Base-by-base conservation (phyloP, 192 early-diverging fungal species). In the Spizellomyces punctatus region DNA sequence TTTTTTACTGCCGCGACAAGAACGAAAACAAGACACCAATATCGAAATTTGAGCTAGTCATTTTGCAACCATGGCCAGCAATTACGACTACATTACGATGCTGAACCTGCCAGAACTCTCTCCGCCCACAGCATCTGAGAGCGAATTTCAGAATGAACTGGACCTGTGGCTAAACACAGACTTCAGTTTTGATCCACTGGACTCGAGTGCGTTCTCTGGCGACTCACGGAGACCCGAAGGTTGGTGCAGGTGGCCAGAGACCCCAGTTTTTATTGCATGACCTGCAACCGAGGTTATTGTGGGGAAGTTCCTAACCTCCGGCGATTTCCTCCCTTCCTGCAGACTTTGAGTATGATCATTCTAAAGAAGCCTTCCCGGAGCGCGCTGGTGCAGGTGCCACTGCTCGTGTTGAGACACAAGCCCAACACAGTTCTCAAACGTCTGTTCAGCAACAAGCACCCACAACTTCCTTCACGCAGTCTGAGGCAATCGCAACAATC, bases 101-200 rank as follows among this genome's bases (percentile, higher is more conserved):
- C 66, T 75, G 46, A 75, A 75, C 73, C 17, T 75, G 66, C 56
- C 60, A n/a, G 66, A 68, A 5, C 58, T 64, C 21, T 62, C 66
- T 14, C 65, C 65, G 44, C 71, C 56, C 16, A 7, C 57, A 4
- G 17, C 58, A 8, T 16, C 66, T 6, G 73, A 42, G 8, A 36
- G 19, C 41, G 66, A 68, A 21, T 50, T 62, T 22, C 36, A 60
- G 10, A 54, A 48, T 45, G 73, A 75, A 42, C 54, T 75, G 21
- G 73, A 75, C 46, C 60, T 75, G 5, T 75, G 73, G 73, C 48
- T 69, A 50, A 75, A 67, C 59, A 55, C 73, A n/a, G 66, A 67
- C 43, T 75, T 75, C 45, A 63, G 22, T 54, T 50, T 75, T 55
- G 72, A 73, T 46, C 41, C 41, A 14, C 6, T 64, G 42, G 63